Base-by-base conservation (phyloP, 176 grass and related monocot species). In the Carex parvula region DNA sequence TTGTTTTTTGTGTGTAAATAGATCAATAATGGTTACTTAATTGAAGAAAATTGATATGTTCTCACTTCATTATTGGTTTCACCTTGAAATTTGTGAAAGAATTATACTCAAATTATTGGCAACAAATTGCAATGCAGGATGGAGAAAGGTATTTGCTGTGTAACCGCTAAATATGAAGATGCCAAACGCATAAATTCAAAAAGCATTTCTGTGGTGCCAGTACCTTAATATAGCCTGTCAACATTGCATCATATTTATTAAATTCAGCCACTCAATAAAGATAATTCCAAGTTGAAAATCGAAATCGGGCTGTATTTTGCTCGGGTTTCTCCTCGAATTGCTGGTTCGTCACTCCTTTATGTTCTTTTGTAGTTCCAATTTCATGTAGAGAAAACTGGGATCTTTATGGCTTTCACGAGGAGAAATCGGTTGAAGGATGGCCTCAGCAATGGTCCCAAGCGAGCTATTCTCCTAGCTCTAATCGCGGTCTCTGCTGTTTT, bases 401-500 rank as follows among this genome's bases (percentile, higher is more conserved):
- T 77, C 73, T 77, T 77, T 55, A 83, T 83, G 81, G 81, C 62
- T 66, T 52, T 53, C 22, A 7, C 7, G 29, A 64, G 81, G 81
- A 83, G 81, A 50, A 83, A 83, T 69, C 61, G 81, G 44, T 67
- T 54, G 42, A 83, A 83, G 42, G 81, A 83, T 13, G 60, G 89
- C 18, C 65, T 70, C 52, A 82, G 20, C 44, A 81, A 35, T 57
- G 63, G 70, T 37, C 60, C 46, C 37, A 67, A 86, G 81, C 73
- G 92, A 84, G 64, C 92, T 20, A 77, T 87, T 37, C 84, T 83
- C 0, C 87, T 94, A 20, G 39, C 89, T 37, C 60, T 89, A 32
- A 12, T 80, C 42, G 84, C 91, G 48, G 35, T 97, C 64, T 76
- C 85, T 32, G 73, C 89, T 8, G 95, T 88, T 60, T 53, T 97